These are phyloP conservation scores for Ophiognomonia clavigignenti-juglandacearum DNA, from an alignment of 2,329 filamentous ascomycete species.

Conservation along the genomic window DNA sequence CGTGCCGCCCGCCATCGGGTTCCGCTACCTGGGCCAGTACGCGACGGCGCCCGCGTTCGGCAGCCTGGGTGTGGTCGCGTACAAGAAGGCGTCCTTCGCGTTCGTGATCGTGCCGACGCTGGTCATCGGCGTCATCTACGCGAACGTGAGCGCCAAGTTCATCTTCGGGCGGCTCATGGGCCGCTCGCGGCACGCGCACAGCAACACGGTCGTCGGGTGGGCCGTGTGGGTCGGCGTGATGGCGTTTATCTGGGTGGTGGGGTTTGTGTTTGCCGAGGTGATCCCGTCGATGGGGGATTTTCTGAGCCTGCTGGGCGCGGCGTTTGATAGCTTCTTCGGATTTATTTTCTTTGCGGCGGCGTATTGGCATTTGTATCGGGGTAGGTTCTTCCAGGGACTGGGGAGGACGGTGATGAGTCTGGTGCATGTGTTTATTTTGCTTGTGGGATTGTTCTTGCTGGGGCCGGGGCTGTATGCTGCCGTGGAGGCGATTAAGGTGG, in stretches of 20 bases:
- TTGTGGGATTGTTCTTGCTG: not conserved
- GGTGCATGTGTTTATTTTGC: not conserved
- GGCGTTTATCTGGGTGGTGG: not conserved
- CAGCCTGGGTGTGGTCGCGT: slow-evolving; percentile 40
- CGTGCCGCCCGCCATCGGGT: slow-evolving; percentile 60
- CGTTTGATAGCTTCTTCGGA: not conserved
- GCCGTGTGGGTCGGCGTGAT: slow-evolving; percentile 46
- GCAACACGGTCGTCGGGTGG: slow-evolving; percentile 44
- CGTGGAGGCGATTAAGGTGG: slow-evolving; percentile 1
- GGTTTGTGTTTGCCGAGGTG: not conserved
- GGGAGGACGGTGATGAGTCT: not conserved
- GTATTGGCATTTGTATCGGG: not conserved
- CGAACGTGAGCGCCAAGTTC: slow-evolving; percentile 61
- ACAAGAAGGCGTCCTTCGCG: slow-evolving; percentile 62
- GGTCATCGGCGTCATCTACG: slow-evolving; percentile 66
- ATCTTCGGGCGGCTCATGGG: slow-evolving; percentile 60
- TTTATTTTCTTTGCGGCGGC: slow-evolving; percentile 1
- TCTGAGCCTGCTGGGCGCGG: not conserved
- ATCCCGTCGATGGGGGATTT: not conserved
- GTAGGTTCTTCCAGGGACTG: not conserved
- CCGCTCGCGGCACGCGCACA: slow-evolving; percentile 50
- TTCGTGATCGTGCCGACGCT: slow-evolving; percentile 62
- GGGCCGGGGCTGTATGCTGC: slow-evolving; percentile 3
- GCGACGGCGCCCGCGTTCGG: slow-evolving; percentile 63
- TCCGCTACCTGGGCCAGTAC: slow-evolving; percentile 56